Conservation (phyloP, 2,329 filamentous ascomycete species). For the Aspergillus fumigatus region DNA sequence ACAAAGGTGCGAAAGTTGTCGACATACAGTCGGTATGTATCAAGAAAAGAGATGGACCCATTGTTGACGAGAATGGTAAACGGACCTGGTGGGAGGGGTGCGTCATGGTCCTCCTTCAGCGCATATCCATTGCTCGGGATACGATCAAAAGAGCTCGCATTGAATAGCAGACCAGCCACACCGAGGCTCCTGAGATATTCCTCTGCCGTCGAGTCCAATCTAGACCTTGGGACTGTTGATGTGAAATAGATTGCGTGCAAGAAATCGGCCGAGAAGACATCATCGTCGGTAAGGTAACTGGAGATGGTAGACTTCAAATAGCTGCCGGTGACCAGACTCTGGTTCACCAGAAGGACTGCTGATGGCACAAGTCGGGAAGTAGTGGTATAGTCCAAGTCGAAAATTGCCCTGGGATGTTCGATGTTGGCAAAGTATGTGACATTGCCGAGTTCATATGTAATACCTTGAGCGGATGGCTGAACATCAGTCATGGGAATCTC, state of each 20-base stretch:
- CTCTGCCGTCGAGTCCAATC: not conserved
- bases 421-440: conserved; percentile 6
- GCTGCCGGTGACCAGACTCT: conserved; percentile 2
- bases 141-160: not conserved
- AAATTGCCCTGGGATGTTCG: not conserved
- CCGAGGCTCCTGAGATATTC: not conserved
- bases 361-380: not conserved
- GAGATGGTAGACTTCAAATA: conserved; percentile 1
- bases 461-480: not conserved
- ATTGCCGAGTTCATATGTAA: conserved; percentile 3
- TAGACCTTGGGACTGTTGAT: not conserved
- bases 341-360: conserved; percentile 5
- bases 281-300: conserved; percentile 7
- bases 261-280: conserved; percentile 9
- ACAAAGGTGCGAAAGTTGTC: conserved; percentile 11
- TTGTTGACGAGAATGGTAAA: conserved; percentile 5
- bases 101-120: not conserved
- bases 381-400: not conserved
- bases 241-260: conserved; percentile 8
- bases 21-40: conserved; percentile 10
- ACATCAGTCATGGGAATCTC: not conserved
- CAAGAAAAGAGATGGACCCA: not conserved
- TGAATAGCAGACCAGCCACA: not conserved
- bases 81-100: conserved; percentile 3
- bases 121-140: not conserved